phyloP scores from a whole-genome alignment of 352 stramenopile genomes.

The Globisporangium megalacanthum region DNA sequence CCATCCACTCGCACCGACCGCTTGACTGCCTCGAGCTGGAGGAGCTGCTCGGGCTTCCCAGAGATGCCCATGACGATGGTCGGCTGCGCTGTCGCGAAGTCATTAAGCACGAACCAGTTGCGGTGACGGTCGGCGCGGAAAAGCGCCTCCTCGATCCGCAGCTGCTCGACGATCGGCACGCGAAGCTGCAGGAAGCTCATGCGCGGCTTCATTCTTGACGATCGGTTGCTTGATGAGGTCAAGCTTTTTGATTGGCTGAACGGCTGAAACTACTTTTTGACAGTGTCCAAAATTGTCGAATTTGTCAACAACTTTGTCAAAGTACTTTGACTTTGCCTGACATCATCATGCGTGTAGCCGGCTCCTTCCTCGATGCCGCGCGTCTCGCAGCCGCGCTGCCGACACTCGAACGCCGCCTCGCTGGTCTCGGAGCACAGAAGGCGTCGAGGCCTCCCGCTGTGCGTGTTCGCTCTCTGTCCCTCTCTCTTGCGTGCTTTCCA shows the following conservation, averaged over 20 bases:
- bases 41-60: conserved; percentile 89
- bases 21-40: conserved; percentile 83
- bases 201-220: conserved; percentile 33
- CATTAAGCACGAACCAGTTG: conserved; percentile 84
- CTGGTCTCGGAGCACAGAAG: conserved; percentile 23
- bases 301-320: too few relatives aligned
- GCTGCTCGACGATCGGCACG: conserved; percentile 69
- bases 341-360: not conserved
- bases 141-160: conserved; percentile 92
- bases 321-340: too few relatives aligned
- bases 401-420: conserved; percentile 52
- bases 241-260: conserved; percentile 4
- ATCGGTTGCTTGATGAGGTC: not conserved
- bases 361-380: conserved; percentile 30
- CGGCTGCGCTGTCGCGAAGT: conserved; percentile 42
- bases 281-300: too few relatives aligned
- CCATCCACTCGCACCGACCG: conserved; percentile 20
- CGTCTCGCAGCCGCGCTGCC: conserved; percentile 41
- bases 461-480: conserved; percentile 4
- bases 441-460: conserved; percentile 29
- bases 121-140: conserved; percentile 82
- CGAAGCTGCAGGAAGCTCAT: conserved; percentile 69
- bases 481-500: not conserved
- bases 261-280: too few relatives aligned
- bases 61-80: conserved; percentile 95